Percentiles rank a stretch among this genome's conserved stretches.
These are phyloP conservation scores for Rutstroemia sp. DNA, from an alignment of 2,329 filamentous ascomycete genomes.

Conservation along the genomic window DNA sequence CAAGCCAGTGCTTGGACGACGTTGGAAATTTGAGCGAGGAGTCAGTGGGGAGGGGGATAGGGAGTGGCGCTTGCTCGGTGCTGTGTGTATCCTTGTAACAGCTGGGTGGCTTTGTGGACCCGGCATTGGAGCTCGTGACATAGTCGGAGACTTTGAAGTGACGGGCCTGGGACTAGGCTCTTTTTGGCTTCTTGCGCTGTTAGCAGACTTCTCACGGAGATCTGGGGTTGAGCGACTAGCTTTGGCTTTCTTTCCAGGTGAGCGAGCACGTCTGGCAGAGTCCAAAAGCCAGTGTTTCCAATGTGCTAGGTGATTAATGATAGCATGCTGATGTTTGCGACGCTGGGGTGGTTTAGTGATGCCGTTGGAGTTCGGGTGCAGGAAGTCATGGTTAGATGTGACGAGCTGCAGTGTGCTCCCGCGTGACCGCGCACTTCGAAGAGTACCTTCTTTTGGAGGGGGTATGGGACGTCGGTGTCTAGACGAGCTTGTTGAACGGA, in stretches of 20 bases:
- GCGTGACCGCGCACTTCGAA: conserved; percentile 62
- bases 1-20: conserved; percentile 74
- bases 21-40: conserved; percentile 69
- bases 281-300: conserved; percentile 70
- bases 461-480: conserved; percentile 67
- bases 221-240: conserved; percentile 47
- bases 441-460: conserved; percentile 74
- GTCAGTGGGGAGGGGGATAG: conserved; percentile 83
- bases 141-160: conserved; percentile 41
- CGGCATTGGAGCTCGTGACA: conserved; percentile 28
- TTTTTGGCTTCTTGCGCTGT: conserved; percentile 37
- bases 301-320: conserved; percentile 58
- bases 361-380: conserved; percentile 39
- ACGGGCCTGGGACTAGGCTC: conserved; percentile 51
- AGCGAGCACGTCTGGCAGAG: conserved; percentile 54
- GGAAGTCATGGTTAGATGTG: conserved; percentile 55
- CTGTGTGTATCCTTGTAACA: conserved; percentile 32
- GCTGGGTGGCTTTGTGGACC: conserved; percentile 27
- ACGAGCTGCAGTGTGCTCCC: conserved; percentile 85
- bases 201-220: conserved; percentile 42
- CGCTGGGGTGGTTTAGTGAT: conserved; percentile 29
- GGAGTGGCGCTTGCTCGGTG: conserved; percentile 59
- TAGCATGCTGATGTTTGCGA: conserved; percentile 52
- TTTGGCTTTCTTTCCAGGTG: conserved; percentile 35
- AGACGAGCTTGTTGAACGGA: conserved; percentile 70